These are phyloP conservation scores for Yamadazyma endophytica DNA, from an alignment of 805 yeast species.

Conservation along the genomic window DNA sequence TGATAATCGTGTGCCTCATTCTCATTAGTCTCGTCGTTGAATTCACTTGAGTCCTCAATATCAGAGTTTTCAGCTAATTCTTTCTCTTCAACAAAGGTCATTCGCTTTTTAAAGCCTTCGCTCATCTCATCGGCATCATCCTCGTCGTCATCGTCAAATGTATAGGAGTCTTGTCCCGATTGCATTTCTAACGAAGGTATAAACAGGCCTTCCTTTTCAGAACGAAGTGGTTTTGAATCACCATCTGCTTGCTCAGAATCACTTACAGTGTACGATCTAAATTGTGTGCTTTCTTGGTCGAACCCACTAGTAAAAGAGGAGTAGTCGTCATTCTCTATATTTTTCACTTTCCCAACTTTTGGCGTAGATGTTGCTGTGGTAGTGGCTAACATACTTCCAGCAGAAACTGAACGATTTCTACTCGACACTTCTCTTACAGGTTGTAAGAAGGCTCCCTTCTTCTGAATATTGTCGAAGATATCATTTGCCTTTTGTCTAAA, in stretches of 20 bases:
- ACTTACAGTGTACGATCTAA: no score
- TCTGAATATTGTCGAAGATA: slow-evolving; percentile 34
- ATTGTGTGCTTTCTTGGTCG: slow-evolving; percentile 17
- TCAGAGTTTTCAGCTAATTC: not conserved
- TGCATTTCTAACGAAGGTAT: no score
- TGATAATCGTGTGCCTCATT: no score
- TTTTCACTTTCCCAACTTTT: slow-evolving; percentile 19
- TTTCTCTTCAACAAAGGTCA: not conserved
- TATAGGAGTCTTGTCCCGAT: no score
- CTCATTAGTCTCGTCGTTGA: no score
- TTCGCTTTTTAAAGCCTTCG: not conserved
- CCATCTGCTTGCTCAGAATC: no score
- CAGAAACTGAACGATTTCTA: not conserved
- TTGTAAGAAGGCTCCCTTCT: slow-evolving; percentile 22
- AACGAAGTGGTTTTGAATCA: no score
- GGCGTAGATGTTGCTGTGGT: slow-evolving; percentile 40
- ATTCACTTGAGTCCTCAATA: no score
- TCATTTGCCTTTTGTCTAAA: slow-evolving; percentile 36
- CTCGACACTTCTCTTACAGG: slow-evolving; percentile 2
- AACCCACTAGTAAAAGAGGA: slow-evolving; percentile 32
- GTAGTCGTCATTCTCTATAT: slow-evolving; percentile 15
- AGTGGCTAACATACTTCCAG: slow-evolving; percentile 1
- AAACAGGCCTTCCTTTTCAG: no score
- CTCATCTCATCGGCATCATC: no score
- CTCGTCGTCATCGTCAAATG: no score